These are phyloP conservation scores for Mycosphaerella sp. DNA, from an alignment of 2,329 filamentous ascomycete genomes.

Conservation along the genomic window DNA sequence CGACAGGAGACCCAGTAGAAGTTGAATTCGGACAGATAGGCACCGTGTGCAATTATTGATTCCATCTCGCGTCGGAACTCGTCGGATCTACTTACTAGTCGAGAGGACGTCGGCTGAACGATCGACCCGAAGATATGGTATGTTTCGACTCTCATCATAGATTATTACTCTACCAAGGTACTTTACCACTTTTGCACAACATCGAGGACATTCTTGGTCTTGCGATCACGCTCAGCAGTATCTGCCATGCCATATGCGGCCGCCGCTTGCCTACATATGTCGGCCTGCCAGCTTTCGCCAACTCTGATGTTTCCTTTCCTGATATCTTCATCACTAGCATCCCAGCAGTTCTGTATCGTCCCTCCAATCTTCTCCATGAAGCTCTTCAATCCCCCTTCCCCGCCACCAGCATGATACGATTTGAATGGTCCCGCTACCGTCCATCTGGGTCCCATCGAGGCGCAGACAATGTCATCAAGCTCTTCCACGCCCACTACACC, in stretches of 20 bases:
- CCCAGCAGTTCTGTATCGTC: constrained; percentile 51
- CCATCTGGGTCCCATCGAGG: constrained; percentile 51
- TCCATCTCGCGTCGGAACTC: no score
- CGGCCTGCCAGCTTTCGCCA: constrained; percentile 42
- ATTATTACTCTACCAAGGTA: no score
- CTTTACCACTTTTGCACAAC: constrained; percentile 26
- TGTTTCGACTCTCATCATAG: no score
- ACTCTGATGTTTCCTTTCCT: constrained; percentile 32
- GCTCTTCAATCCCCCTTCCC: constrained; percentile 45
- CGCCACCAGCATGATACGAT: constrained; percentile 54
- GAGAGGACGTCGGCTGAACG: no score
- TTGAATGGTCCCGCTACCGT: constrained; percentile 52
- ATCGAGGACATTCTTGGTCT: constrained; percentile 39
- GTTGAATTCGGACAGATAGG: no score
- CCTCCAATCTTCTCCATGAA: constrained; percentile 53
- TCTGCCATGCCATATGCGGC: constrained; percentile 44
- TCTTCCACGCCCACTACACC: constrained; percentile 50
- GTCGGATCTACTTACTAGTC: no score
- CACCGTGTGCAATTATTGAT: no score
- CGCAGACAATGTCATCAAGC: constrained; percentile 48
- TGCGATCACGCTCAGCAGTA: constrained; percentile 36
- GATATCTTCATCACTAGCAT: constrained; percentile 39
- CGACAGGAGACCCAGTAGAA: no score
- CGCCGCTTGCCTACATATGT: constrained; percentile 41
- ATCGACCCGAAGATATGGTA: no score